These are phyloP conservation scores for Colletotrichum sp. DNA, from an alignment of 2,329 filamentous ascomycete species.

Conservation along the genomic window DNA sequence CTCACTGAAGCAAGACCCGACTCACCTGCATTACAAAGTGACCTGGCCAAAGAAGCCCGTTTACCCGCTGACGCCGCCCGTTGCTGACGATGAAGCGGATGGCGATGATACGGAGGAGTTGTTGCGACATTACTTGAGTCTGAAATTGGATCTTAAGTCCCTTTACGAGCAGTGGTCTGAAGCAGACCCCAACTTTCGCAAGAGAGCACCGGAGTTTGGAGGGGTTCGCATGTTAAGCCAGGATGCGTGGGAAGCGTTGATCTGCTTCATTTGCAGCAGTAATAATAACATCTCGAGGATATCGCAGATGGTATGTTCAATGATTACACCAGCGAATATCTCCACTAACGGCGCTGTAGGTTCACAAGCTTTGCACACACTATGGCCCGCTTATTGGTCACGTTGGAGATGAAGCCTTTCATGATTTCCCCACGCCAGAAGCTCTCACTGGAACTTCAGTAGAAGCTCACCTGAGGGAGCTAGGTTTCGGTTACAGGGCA, in stretches of 20 bases:
- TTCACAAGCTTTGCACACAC: slow-evolving; percentile 85
- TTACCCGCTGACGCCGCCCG: slow-evolving; percentile 14
- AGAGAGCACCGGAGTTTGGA: slow-evolving; percentile 83
- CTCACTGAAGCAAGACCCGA: slow-evolving; percentile 81
- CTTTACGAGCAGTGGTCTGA: slow-evolving; percentile 89
- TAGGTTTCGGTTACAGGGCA: slow-evolving; percentile 94
- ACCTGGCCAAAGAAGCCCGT: slow-evolving; percentile 54
- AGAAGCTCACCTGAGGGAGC: slow-evolving; percentile 76
- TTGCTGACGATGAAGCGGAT: slow-evolving; percentile 24
- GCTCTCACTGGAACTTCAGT: slow-evolving; percentile 77
- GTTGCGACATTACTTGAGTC: slow-evolving; percentile 84
- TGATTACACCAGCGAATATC: neutral
- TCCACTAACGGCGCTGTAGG: slow-evolving; percentile 40
- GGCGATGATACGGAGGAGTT: slow-evolving; percentile 76
- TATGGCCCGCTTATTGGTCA: slow-evolving; percentile 81
- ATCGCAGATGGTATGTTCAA: slow-evolving; percentile 78
- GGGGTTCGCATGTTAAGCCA: slow-evolving; percentile 93
- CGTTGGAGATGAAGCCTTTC: slow-evolving; percentile 73
- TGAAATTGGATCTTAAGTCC: slow-evolving; percentile 74
- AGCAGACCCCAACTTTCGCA: slow-evolving; percentile 86
- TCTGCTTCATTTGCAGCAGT: slow-evolving; percentile 97
- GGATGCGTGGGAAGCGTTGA: slow-evolving; percentile 92
- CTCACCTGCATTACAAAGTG: slow-evolving; percentile 79
- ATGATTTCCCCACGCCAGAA: slow-evolving; percentile 84
- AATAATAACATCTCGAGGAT: slow-evolving; percentile 98